A percentile compares a stretch with the other conserved stretches of the same genome.
Evolutionary conservation across 2,329 filamentous ascomycete species (phyloP).

Genomic region (Raffaelea ambrosiae): DNA sequence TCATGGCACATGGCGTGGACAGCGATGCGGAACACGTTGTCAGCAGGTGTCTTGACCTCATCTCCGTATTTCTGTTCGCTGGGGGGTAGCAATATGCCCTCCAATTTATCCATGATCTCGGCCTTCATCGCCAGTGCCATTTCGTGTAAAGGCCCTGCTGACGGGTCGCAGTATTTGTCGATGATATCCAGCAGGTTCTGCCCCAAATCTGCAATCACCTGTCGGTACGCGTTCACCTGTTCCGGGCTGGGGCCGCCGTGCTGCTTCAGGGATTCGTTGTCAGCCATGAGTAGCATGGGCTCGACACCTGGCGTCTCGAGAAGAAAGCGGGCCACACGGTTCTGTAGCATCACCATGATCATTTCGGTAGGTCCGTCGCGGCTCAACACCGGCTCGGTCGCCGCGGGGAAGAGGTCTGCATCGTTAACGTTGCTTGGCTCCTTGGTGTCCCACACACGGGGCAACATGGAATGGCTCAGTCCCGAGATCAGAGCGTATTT

Average conservation of each 20-base stretch:
- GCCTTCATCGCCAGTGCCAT: slow-evolving; percentile 38
- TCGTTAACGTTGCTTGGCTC: slow-evolving; percentile 51
- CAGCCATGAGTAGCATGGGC: slow-evolving; percentile 37
- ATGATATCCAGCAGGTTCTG: slow-evolving; percentile 34
- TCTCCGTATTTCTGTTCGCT: slow-evolving; percentile 38
- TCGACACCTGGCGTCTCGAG: slow-evolving; percentile 40
- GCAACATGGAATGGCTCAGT: slow-evolving; percentile 42
- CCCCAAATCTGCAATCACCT: slow-evolving; percentile 33
- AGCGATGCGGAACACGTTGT: slow-evolving; percentile 48
- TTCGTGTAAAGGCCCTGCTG: slow-evolving; percentile 43
- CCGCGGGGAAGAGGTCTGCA: slow-evolving; percentile 45
- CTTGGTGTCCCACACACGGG: slow-evolving; percentile 47
- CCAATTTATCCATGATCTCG: slow-evolving; percentile 41
- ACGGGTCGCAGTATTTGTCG: slow-evolving; percentile 40
- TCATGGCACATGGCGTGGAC: slow-evolving; percentile 40
- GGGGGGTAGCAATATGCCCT: slow-evolving; percentile 37
- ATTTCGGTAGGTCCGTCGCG: slow-evolving; percentile 53
- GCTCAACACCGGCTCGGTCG: slow-evolving; percentile 39
- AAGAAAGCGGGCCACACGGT: slow-evolving; percentile 42
- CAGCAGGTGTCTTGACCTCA: slow-evolving; percentile 39
- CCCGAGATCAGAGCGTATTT: slow-evolving; percentile 50
- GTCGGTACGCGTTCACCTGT: slow-evolving; percentile 32
- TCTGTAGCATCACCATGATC: slow-evolving; percentile 45
- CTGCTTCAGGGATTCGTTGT: slow-evolving; percentile 22
- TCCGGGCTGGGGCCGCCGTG: slow-evolving; percentile 17